These are phyloP conservation scores for Vitis labrusca DNA, from an alignment of 164 flowering plant genomes.

Conservation along the genomic window DNA sequence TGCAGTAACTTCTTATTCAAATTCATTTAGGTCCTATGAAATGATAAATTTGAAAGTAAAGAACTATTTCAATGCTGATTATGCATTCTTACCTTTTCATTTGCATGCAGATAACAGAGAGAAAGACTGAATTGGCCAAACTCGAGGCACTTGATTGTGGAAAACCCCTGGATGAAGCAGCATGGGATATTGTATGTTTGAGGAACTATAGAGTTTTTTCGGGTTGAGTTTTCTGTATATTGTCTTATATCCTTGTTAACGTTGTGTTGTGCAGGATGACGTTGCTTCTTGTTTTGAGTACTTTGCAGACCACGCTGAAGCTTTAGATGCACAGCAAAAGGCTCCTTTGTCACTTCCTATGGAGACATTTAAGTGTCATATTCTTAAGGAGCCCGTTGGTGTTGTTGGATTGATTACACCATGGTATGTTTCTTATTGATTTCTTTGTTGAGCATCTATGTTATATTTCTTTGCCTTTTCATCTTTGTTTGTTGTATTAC, in stretches of 20 bases:
- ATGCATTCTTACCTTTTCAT: neutral
- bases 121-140: conserved; percentile 64
- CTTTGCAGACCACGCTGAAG: conserved; percentile 93
- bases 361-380: conserved; percentile 72
- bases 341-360: conserved; percentile 76
- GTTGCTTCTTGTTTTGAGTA: conserved; percentile 96
- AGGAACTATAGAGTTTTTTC: neutral
- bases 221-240: neutral
- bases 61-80: neutral
- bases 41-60: too few relatives aligned
- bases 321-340: conserved; percentile 78
- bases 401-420: conserved; percentile 96
- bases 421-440: conserved; percentile 48
- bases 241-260: conserved; percentile 16
- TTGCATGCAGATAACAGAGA: conserved; percentile 65
- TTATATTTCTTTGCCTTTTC: neutral
- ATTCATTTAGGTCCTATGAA: too few relatives aligned
- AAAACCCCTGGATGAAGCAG: conserved; percentile 92
- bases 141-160: conserved; percentile 90
- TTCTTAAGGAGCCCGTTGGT: conserved; percentile 83
- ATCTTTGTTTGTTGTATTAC: neutral
- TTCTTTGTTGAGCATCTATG: neutral
- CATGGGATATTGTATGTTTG: conserved; percentile 84
- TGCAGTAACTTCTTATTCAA: too few relatives aligned
- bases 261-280: conserved; percentile 67